These are phyloP conservation scores for Zygoascus biomembranicola DNA, from an alignment of 805 yeast genomes.

Conservation along the genomic window DNA sequence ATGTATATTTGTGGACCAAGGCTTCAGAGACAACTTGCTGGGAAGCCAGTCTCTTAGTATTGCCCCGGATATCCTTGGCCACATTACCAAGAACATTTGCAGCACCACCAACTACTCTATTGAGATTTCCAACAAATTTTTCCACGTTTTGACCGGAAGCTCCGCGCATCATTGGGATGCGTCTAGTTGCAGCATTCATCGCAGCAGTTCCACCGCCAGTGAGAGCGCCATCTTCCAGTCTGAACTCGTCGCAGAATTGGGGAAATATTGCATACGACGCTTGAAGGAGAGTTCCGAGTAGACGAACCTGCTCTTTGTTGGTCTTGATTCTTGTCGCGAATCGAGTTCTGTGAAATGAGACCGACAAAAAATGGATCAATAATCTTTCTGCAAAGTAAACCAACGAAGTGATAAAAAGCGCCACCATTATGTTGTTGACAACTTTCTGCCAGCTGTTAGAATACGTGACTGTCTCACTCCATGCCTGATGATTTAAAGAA, in stretches of 20 bases:
- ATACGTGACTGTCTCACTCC: conserved; percentile 7
- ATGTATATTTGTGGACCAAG: conserved; percentile 20
- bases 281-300: conserved; percentile 25
- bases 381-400: conserved; percentile 31
- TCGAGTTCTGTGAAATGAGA: conserved; percentile 32
- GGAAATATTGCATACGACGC: conserved; percentile 31
- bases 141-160: conserved; percentile 27
- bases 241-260: conserved; percentile 27
- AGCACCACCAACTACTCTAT: conserved; percentile 23
- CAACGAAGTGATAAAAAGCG: conserved; percentile 29
- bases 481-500: conserved; percentile 22
- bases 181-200: conserved; percentile 8
- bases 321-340: conserved; percentile 30
- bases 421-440: conserved; percentile 29
- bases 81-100: conserved; percentile 20
- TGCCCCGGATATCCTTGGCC: conserved; percentile 18
- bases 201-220: conserved; percentile 17
- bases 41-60: conserved; percentile 3
- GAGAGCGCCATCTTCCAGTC: conserved; percentile 28
- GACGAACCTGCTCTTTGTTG: conserved; percentile 27
- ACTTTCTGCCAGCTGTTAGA: conserved; percentile 30
- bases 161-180: not conserved
- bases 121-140: conserved; percentile 20
- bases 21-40: conserved; percentile 28
- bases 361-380: conserved; percentile 30